Evolutionary conservation across 441 rosid genomes (phyloP), one percentile per base, ranked within the genome.

Genomic region (Eugenia klotzschiana): DNA sequence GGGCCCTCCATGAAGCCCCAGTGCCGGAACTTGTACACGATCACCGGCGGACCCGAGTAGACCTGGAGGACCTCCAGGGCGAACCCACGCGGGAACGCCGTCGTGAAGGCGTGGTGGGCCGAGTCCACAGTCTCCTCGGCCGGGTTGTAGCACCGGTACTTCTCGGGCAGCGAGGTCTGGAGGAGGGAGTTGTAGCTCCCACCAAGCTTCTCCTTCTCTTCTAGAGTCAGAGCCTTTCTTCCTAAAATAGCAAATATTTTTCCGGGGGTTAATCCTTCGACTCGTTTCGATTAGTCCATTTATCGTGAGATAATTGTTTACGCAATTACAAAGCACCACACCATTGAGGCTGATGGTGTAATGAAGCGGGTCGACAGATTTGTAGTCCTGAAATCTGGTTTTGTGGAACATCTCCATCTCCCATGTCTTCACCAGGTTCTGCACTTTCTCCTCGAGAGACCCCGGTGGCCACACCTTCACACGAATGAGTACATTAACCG

Each of bases 1-100:
- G 96, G 94, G 73, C 96, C 96, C 84, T 93, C 96, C 92, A 86
- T 92, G 52, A 87, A 89, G 51, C 91, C 96, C 94, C 96, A 93
- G 88, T 93, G 96, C 87, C 96, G 89, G 88, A 93, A 93, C 91
- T 92, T 93, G 91, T 87, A 92, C 4, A 87, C 89, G 29, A 93
- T 91, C 79, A 51, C 74, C 0, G 93, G 96, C 7, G 94, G 94
- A 2, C 96, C 94, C 2, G 92, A 87, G 82, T 92, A 92, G 51
- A 93, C 96, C 7, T 90, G 88, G 79, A 91, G 79, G 79, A 93
- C 83, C 84, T 93, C 96, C 80, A 93, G 33, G 43, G 96, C 94
- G 64, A 93, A 91, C 5, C 94, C 94, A 22, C 93, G 83, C 1
- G 94, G 94, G 27, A 93, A 93, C 1, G 94, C 72, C 23, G 90